Base-by-base conservation (phyloP, 1,284 basidiomycete genomes). In the Inonotus hispidus region DNA sequence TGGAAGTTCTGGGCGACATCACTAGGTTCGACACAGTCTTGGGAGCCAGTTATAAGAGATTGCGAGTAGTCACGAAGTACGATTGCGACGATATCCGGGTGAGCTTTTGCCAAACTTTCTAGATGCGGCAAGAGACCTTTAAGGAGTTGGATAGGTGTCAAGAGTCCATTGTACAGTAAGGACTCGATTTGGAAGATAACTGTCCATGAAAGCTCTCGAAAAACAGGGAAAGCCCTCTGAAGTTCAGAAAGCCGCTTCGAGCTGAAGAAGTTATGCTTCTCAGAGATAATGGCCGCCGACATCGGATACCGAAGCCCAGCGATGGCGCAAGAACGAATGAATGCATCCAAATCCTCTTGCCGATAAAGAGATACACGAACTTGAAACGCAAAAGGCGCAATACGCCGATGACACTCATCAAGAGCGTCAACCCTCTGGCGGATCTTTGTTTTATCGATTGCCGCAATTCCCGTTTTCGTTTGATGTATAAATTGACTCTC, bases 121-220 rank as follows among this genome's bases (percentile, higher is more conserved):
- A 88, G 74, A 2, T 68, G 69, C 1, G 73, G 72, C 14, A 77
- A 67, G 43, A 89, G 73, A 13, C 70, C 64, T n/a, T 73, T 67
- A 2, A 87, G 58, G 4, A 78, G 60, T 53, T 89, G 84, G 6
- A 72, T 70, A 0, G 85, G 82, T 62, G 83, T 81, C 41, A 89
- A 72, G 8, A 81, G 70, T 0, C 80, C 78, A 63, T 86, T 87
- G 41, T 76, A 81, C 7, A 90, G 68, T 14, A 90, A 73, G 0
- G 82, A 79, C 68, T 88, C 87, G 38, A 90, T 72, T 69, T 91
- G 88, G 67, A 90, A 90, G 1, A 83, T 84, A 47, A 88, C 76
- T 3, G 75, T 69, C 84, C 87, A 89, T 16, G 67, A 76, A 70
- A 46, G 14, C 11, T 27, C 23, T 13, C 16, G 3, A 3, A 82